Conservation (phyloP, 768 basidiomycete species). For the Tubosaeta sp. region DNA sequence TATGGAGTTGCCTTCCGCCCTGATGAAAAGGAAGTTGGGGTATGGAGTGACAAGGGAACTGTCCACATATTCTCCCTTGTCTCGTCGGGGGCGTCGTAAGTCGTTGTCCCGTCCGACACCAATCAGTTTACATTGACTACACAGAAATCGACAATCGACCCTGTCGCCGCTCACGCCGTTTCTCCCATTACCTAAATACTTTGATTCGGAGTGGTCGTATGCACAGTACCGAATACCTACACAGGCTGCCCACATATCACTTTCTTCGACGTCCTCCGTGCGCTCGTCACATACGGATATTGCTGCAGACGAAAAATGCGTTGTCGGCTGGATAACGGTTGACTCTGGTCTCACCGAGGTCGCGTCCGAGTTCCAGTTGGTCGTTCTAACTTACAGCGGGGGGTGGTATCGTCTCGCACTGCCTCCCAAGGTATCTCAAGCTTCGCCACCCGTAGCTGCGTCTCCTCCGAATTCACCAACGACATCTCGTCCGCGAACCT, state of each 20-base stretch:
- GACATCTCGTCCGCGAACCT: constrained; percentile 42
- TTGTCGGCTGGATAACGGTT: constrained; percentile 79
- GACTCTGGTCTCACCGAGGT: constrained; percentile 33
- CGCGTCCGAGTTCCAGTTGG: constrained; percentile 62
- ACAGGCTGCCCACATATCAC: constrained; percentile 76
- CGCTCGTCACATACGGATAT: constrained; percentile 56
- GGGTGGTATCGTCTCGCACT: constrained; percentile 87
- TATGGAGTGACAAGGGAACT: constrained; percentile 95
- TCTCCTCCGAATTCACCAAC: constrained; percentile 45
- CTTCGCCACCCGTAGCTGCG: constrained; percentile 21
- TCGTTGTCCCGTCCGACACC: constrained; percentile 14
- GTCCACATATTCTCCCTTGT: constrained; percentile 83
- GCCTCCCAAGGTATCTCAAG: constrained; percentile 34
- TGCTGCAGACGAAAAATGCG: constrained; percentile 79
- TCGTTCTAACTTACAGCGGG: constrained; percentile 85
- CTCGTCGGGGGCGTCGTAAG: constrained; percentile 63
- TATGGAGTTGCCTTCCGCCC: constrained; percentile 86
- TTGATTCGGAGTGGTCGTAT: constrained; percentile 96
- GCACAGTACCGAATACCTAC: constrained; percentile 87
- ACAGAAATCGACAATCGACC: constrained; percentile 80
- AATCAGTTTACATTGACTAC: constrained; percentile 4
- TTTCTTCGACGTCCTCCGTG: constrained; percentile 59
- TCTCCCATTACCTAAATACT: constrained; percentile 83
- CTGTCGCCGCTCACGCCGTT: constrained; percentile 78
- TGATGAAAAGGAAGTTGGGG: constrained; percentile 82